Evolutionary conservation across 1,284 basidiomycete genomes (phyloP), one percentile per base, ranked within the genome.

Genomic region (Cryptococcus sp.): DNA sequence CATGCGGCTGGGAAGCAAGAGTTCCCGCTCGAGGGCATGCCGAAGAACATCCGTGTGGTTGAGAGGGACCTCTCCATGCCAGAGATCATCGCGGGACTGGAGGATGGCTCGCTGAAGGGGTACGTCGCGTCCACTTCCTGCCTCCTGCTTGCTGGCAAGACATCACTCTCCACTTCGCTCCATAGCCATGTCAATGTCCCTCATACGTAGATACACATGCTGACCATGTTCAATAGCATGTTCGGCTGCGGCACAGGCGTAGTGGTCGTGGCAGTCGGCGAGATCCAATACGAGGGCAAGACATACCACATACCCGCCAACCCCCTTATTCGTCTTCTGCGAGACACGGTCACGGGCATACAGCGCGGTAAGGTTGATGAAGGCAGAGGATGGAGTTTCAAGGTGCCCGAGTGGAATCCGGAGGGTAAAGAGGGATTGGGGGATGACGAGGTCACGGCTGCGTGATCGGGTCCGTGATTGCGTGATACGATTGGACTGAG

Each of bases 191-290:
- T 0, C 27, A 25, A 19, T 42, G 17, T 45, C 30, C 16, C 43
- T 54, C 6, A 35, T 19, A 45, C 25, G 19, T 46, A 5, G 3
- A 16, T 3, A 22, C 16, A 15, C 19, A 23, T 47, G 45, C 45
- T 27, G 30, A 19, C 25, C 19, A 13, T 17, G 19, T 3, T n/a
- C 19, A 30, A 27, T 40, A 72, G 70, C 3, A 72, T 74, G 71
- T 74, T 76, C 58, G 71, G 69, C 13, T 73, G 72, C 55, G 72
- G 73, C 20, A 78, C 76, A 3, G 76, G 74, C 25, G 75, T 76
- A 19, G 76, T 75, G 15, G 69, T 73, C 19, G 69, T 72, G 10
- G 60, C 62, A n/a, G 64, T 78, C 47, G 60, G 64, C 23, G 60
- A 66, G 50, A 71, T 78, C 61, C 59, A 61, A 47, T 76, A 72